Evolutionary conservation across 257 asterid species (phyloP).

Genomic region (Solanum chilense): DNA sequence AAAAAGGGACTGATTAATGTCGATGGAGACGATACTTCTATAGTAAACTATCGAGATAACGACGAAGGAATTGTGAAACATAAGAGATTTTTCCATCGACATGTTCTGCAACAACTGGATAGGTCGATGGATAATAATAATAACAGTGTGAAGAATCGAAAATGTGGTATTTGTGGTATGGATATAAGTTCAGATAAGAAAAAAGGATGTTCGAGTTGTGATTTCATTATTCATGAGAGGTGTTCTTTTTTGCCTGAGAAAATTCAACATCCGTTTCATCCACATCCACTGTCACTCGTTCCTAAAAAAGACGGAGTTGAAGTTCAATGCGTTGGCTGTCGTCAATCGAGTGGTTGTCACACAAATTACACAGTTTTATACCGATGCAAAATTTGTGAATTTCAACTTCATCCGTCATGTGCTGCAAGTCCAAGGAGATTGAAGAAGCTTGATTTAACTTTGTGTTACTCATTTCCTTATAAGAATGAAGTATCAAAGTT

Average conservation of each 20-base stretch:
- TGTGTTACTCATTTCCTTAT: not conserved
- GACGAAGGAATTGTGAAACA: not conserved
- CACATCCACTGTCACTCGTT: not conserved
- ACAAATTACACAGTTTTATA: not conserved
- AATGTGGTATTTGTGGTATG: not conserved
- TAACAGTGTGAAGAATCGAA: not conserved
- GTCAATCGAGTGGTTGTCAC: not conserved
- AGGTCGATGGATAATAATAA: not conserved
- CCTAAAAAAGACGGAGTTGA: not conserved
- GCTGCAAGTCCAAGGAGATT: not conserved
- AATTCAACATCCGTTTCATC: not conserved
- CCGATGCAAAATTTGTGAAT: not conserved
- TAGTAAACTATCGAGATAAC: not conserved
- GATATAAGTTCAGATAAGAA: not conserved
- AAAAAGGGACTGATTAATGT: not conserved
- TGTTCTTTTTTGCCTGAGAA: not conserved
- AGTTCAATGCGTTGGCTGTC: not conserved
- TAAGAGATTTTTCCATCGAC: not conserved
- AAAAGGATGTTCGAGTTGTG: not conserved
- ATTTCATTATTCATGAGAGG: not conserved
- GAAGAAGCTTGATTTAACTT: not conserved
- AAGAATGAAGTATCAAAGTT: not conserved
- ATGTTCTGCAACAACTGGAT: not conserved
- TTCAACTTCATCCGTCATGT: not conserved
- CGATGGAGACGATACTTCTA: not conserved